Evolutionary conservation across 2,329 filamentous ascomycete species (phyloP).

Genomic region (Pseudogymnoascus sp.): DNA sequence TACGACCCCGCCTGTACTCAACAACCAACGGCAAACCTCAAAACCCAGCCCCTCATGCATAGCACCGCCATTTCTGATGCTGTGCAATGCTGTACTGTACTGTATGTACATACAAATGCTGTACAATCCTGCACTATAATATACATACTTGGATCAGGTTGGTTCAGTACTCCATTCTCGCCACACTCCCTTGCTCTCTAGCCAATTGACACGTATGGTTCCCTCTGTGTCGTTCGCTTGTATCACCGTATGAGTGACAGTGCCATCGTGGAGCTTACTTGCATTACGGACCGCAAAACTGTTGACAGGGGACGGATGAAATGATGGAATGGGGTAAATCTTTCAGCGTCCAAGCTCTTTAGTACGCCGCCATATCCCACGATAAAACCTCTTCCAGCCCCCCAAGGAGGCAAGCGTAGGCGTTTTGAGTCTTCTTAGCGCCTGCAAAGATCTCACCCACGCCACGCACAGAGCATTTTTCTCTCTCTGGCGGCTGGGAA

Average conservation of each 20-base stretch:
- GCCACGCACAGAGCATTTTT: slow-evolving; percentile 7
- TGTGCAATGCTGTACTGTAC: not conserved
- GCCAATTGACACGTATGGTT: slow-evolving; percentile 7
- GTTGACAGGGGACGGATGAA: slow-evolving; percentile 3
- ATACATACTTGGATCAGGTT: not conserved
- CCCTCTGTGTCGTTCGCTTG: not conserved
- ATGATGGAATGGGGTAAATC: slow-evolving; percentile 7
- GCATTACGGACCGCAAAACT: not conserved
- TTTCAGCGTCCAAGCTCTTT: slow-evolving; percentile 2
- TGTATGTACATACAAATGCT: not conserved
- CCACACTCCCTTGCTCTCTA: not conserved
- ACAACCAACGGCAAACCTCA: slow-evolving; percentile 1
- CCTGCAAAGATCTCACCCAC: not conserved
- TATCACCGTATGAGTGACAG: slow-evolving; percentile 1
- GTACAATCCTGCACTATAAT: not conserved
- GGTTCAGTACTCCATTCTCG: not conserved
- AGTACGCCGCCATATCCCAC: not conserved
- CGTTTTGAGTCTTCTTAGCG: slow-evolving; percentile 8
- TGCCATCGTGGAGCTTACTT: slow-evolving; percentile 4
- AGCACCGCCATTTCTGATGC: not conserved
- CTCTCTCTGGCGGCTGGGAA: not conserved
- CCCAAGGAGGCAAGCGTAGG: slow-evolving; percentile 1
- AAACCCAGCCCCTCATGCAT: slow-evolving; percentile 5
- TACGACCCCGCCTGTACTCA: slow-evolving; percentile 1
- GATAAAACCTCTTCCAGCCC: not conserved